A percentile compares a stretch with the other conserved stretches of the same genome.
Conservation (phyloP, 371 early-diverging fungal genomes). For the Coemansia sp. region DNA sequence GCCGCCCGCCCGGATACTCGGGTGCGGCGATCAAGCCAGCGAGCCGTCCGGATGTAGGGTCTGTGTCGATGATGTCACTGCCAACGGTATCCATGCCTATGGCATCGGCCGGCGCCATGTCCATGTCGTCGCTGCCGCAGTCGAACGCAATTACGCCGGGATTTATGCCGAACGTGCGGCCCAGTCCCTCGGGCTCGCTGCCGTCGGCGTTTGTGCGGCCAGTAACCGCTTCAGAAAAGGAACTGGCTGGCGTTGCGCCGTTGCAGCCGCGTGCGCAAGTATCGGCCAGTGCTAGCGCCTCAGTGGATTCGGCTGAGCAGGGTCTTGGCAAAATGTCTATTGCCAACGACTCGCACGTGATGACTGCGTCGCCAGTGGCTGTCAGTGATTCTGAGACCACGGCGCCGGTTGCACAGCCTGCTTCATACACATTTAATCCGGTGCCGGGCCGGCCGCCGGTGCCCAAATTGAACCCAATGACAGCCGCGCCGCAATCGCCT, state of each 20-base stretch:
- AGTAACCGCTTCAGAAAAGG: constrained; percentile 13
- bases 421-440: constrained; percentile 33
- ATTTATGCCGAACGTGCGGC: constrained; percentile 5
- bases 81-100: constrained; percentile 9
- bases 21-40: constrained; percentile 11
- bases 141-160: constrained; percentile 3
- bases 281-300: constrained; percentile 2
- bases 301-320: constrained; percentile 24
- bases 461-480: constrained; percentile 17
- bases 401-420: not conserved
- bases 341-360: not conserved
- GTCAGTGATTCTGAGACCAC: not conserved
- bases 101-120: constrained; percentile 15
- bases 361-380: not conserved
- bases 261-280: not conserved
- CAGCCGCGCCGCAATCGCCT: not conserved
- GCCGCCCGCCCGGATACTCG: constrained; percentile 35
- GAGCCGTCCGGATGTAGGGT: constrained; percentile 13
- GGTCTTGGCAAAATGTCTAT: constrained; percentile 11
- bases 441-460: constrained; percentile 43
- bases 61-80: constrained; percentile 29
- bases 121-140: constrained; percentile 33
- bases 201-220: constrained; percentile 30
- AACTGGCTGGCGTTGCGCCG: constrained; percentile 17
- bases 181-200: constrained; percentile 7